These are phyloP conservation scores for Talinum fruticosum DNA, from an alignment of 148 eudicot genomes.

Conservation along the genomic window DNA sequence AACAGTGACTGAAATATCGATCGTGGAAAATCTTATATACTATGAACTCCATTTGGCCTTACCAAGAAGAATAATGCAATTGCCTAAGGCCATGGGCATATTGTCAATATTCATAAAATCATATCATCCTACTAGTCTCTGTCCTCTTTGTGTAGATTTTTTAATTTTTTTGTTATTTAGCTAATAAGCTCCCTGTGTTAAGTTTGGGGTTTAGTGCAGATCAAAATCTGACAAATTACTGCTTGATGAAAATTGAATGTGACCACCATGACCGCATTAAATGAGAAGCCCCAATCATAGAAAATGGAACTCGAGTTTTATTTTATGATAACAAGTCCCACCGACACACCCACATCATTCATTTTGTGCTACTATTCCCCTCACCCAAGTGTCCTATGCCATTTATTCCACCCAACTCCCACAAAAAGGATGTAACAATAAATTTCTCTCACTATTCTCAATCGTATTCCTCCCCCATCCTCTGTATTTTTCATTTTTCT, in stretches of 20 bases:
- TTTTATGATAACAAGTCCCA: conserved; percentile 22
- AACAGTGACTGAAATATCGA: no score
- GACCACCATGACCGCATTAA: conserved; percentile 25
- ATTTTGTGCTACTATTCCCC: neutral
- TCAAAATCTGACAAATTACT: conserved; percentile 9
- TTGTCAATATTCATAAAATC: no score
- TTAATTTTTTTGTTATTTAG: no score
- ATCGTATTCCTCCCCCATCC: neutral
- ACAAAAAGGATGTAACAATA: conserved; percentile 14
- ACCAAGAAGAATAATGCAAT: no score
- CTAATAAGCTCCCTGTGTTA: no score
- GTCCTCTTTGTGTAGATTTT: no score
- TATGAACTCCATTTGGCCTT: no score
- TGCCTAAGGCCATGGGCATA: no score
- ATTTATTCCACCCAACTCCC: neutral
- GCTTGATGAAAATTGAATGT: conserved; percentile 10
- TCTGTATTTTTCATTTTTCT: conserved; percentile 16
- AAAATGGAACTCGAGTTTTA: neutral
- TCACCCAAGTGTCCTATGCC: conserved; percentile 18
- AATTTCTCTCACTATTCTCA: neutral
- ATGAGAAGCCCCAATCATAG: conserved; percentile 3
- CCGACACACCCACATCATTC: conserved; percentile 28
- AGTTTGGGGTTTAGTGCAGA: neutral
- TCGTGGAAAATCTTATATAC: no score
- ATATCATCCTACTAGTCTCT: no score